A percentile compares a stretch with the other conserved stretches of the same genome.
These are phyloP conservation scores for Ramularia endophylla DNA, from an alignment of 2,329 filamentous ascomycete genomes.

Conservation along the genomic window DNA sequence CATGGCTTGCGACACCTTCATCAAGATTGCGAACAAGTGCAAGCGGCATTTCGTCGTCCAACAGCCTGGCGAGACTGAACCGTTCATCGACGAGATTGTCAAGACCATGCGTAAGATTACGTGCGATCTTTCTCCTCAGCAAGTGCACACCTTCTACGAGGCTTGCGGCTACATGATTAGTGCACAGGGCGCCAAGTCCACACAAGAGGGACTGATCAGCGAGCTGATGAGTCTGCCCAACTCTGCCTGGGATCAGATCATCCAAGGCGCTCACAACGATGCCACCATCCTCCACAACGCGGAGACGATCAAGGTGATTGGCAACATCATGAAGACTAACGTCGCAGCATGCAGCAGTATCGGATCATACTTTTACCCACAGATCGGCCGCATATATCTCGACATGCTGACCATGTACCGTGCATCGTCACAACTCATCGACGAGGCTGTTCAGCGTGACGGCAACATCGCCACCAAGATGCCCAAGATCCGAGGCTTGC, in stretches of 20 bases:
- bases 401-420: slow-evolving; percentile 99
- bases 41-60: slow-evolving; percentile 94
- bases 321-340: slow-evolving; percentile 99
- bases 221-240: slow-evolving; percentile 95
- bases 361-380: slow-evolving; percentile 94
- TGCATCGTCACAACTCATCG: slow-evolving; percentile 93
- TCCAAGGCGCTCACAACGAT: slow-evolving; percentile 76
- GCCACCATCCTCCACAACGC: slow-evolving; percentile 82
- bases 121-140: slow-evolving; percentile 87
- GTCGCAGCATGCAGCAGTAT: slow-evolving; percentile 98
- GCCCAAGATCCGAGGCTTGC: slow-evolving; percentile 87
- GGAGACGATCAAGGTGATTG: slow-evolving; percentile 96
- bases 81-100: slow-evolving; percentile 98
- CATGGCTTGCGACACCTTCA: slow-evolving; percentile 99
- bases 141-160: slow-evolving; percentile 98
- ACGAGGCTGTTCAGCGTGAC: slow-evolving; percentile 79
- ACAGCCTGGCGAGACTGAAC: slow-evolving; percentile 88
- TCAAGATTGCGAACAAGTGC: slow-evolving; percentile 99
- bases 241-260: slow-evolving; percentile 91
- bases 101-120: slow-evolving; percentile 94
- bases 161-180: slow-evolving; percentile 99
- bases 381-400: slow-evolving; percentile 94
- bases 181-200: slow-evolving; percentile 88
- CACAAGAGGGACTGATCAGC: slow-evolving; percentile 83
- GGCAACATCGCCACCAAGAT: slow-evolving; percentile 95